Percentiles rank a stretch among this genome's conserved stretches.
Evolutionary conservation across 1,284 basidiomycete species (phyloP).

Genomic region (Ceratobasidium sp.): DNA sequence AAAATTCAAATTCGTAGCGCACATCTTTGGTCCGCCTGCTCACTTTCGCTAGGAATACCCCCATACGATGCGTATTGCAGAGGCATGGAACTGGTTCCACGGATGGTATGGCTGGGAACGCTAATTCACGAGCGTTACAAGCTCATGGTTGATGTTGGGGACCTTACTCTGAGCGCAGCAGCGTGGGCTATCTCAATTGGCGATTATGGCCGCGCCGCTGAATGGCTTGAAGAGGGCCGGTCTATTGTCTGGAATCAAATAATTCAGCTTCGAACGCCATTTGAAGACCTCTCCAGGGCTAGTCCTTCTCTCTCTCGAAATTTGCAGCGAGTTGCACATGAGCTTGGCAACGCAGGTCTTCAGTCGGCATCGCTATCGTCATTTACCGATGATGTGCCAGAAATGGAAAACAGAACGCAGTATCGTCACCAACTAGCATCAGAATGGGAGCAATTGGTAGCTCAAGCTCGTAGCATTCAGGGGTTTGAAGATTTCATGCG

Average conservation of each 20-base stretch:
- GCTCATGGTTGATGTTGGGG: not conserved
- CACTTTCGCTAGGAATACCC: too few relatives aligned
- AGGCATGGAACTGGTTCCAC: too few relatives aligned
- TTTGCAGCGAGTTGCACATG: not conserved
- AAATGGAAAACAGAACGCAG: not conserved
- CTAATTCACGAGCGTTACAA: not conserved
- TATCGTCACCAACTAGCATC: not conserved
- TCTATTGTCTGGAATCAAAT: slow-evolving; percentile 15
- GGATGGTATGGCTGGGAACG: slow-evolving; percentile 4
- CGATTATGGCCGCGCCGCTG: not conserved
- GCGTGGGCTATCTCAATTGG: not conserved
- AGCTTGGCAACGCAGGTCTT: not conserved
- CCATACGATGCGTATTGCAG: too few relatives aligned
- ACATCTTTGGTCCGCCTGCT: too few relatives aligned
- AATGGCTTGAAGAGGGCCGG: slow-evolving; percentile 27
- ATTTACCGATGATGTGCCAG: not conserved
- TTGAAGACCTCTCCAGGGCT: not conserved
- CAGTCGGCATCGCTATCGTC: not conserved
- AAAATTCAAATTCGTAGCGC: too few relatives aligned
- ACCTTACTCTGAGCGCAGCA: not conserved
- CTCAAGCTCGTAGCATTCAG: slow-evolving; percentile 19
- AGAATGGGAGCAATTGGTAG: slow-evolving; percentile 17
- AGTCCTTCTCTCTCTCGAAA: not conserved
- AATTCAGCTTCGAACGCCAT: not conserved
- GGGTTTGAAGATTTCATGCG: slow-evolving; percentile 36